Base-by-base conservation (phyloP, 1,139 yeast species). In the Hansenula lynferdii region DNA sequence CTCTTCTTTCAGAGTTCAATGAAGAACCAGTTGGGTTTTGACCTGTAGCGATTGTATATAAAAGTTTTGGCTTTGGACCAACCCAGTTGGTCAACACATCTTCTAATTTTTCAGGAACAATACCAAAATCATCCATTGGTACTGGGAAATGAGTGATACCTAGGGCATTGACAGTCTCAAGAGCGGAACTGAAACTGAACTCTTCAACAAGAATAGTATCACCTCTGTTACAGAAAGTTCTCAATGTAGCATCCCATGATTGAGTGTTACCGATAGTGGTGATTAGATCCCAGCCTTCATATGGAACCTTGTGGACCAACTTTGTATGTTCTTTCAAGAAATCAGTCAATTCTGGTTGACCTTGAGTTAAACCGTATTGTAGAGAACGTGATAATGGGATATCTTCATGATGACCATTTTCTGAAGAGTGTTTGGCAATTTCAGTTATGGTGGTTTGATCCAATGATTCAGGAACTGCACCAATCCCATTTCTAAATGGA, bases 21-120 rank as follows among this genome's bases (percentile, higher is more conserved):
- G 85, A 81, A 12, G 92, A 81, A 29, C 97, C 97, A 25, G 96
- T 87, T 42, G 97, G 97, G 71, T 89, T 89, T 67, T 89, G 97
- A 41, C 97, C 97, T 19, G 96, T 89, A 48, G 89, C 80, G 52
- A 89, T 85, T 34, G 90, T 81, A 73, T 89, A 89, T 49, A 89
- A 71, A 41, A 89, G 68, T 61, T 81, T 85, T 45, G 95, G 95
- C 61, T 72, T 75, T 58, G 59, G 51, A 10, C 78, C 77, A 18
- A 71, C 75, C 97, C 97, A 89, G 50, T 70, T 67, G 43, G 68
- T 72, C 55, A 89, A 72, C 45, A 77, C 64, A 35, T 64, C 61
- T n/a, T 70, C 87, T 41, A 89, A 69, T 33, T 75, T 73, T 40
- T 80, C 84, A 20, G 96, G 96, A 38, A 85, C 57, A 39, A 89